These are phyloP conservation scores for Chaetoceros muelleri DNA, from an alignment of 108 stramenopile species.

Conservation along the genomic window DNA sequence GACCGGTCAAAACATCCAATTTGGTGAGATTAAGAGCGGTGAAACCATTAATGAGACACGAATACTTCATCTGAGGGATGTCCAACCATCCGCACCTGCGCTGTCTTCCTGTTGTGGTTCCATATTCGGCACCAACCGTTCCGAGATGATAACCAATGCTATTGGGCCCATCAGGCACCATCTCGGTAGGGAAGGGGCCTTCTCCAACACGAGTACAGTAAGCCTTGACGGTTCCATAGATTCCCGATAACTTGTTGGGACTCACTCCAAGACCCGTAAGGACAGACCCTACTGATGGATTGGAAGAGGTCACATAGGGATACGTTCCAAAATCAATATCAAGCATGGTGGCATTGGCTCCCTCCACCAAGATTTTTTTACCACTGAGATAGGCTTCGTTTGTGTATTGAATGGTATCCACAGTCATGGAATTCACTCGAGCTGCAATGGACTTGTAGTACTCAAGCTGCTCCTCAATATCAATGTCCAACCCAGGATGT, in stretches of 20 bases:
- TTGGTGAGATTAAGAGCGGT: conserved; percentile 96
- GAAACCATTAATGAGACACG: conserved; percentile 92
- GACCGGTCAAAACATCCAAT: conserved; percentile 94
- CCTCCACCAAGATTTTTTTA: conserved; percentile 94
- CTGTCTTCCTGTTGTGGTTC: conserved; percentile 92
- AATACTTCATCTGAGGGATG: conserved; percentile 93
- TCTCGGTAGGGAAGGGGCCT: conserved; percentile 98
- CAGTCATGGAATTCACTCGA: conserved; percentile 63
- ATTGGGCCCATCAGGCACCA: conserved; percentile 44
- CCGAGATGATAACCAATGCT: conserved; percentile 74
- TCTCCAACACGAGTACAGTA: conserved; percentile 99
- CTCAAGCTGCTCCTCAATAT: conserved; percentile 81
- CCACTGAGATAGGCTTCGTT: conserved; percentile 77
- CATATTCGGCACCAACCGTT: conserved; percentile 90
- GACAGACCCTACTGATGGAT: conserved; percentile 91
- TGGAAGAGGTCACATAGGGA: conserved; percentile 96
- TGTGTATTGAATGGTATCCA: conserved; percentile 87
- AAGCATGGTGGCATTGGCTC: conserved; percentile 99
- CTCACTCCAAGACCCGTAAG: conserved; percentile 95
- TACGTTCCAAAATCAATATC: conserved; percentile 99
- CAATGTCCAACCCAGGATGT: conserved; percentile 77
- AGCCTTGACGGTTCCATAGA: conserved; percentile 96
- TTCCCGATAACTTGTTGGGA: conserved; percentile 84
- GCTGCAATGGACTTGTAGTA: conserved; percentile 74
- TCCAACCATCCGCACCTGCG: conserved; percentile 98